Evolutionary conservation across 495 filamentous ascomycete species (phyloP).

Genomic region (Thozetella sp.): DNA sequence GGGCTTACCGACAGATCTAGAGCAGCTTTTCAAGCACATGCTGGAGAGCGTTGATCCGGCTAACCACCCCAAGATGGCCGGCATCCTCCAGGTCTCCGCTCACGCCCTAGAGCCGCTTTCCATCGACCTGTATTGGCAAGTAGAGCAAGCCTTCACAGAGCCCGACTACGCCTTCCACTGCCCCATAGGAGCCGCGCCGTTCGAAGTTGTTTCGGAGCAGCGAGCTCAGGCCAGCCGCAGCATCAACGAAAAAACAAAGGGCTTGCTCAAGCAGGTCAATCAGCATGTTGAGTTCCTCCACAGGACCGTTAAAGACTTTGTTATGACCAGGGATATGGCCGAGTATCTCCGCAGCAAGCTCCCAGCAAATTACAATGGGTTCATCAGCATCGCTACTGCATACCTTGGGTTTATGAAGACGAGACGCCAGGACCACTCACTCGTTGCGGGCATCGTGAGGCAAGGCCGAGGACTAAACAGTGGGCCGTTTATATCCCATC

Average conservation of each 20-base stretch:
- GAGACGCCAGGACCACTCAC: neutral
- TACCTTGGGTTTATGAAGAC: neutral
- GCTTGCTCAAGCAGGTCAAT: neutral
- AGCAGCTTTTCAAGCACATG: constrained; percentile 21
- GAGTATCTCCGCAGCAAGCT: neutral
- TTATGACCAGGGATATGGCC: neutral
- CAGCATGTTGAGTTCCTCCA: neutral
- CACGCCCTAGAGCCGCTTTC: neutral
- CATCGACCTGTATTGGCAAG: neutral
- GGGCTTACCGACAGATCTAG: constrained; percentile 18
- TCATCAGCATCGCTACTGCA: neutral
- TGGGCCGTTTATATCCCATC: neutral
- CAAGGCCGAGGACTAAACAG: neutral
- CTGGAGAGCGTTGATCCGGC: constrained; percentile 11
- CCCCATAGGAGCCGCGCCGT: neutral
- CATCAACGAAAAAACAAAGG: neutral
- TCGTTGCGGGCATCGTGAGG: neutral
- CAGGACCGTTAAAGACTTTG: neutral
- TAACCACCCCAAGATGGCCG: constrained; percentile 7
- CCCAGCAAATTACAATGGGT: neutral
- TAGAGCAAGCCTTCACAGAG: neutral
- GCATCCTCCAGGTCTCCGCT: neutral
- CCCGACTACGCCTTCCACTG: neutral
- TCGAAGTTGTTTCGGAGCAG: neutral
- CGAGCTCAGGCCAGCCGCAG: neutral